phyloP scores from a whole-genome alignment of 169 alveolate genomes.

The Pseudocohnilembus persalinus region DNA sequence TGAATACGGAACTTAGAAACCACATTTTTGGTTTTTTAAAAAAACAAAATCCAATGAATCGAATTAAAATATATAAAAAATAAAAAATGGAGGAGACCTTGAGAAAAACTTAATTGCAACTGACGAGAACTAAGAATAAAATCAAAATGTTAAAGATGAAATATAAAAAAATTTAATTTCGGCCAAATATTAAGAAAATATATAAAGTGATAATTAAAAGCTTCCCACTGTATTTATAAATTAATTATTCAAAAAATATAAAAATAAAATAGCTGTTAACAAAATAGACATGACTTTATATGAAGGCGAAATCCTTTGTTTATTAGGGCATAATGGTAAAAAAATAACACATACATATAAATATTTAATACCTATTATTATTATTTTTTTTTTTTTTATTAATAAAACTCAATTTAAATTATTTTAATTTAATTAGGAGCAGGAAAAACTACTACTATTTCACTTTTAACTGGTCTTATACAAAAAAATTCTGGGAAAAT shows the following conservation, averaged over 20 bases:
- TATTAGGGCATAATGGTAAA: conserved; percentile 85
- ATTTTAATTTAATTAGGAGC: conserved; percentile 66
- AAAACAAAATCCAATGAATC: too few relatives aligned
- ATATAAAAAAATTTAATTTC: neutral
- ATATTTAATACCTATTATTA: neutral
- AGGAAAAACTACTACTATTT: conserved; percentile 87
- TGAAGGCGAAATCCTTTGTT: conserved; percentile 29
- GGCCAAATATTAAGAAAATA: conserved; percentile 5
- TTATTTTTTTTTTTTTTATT: neutral
- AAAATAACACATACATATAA: neutral
- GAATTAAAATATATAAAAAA: too few relatives aligned
- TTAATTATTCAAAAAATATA: conserved; percentile 54
- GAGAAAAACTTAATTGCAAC: too few relatives aligned
- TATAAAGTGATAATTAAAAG: neutral
- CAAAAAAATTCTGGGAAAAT: conserved; percentile 70
- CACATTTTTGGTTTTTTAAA: neutral
- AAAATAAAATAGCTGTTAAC: conserved; percentile 63
- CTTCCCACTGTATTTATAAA: neutral
- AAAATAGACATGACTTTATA: conserved; percentile 46
- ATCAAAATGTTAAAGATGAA: too few relatives aligned
- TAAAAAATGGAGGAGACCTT: too few relatives aligned
- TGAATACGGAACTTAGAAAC: conserved; percentile 9
- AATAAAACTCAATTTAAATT: neutral
- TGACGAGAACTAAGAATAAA: too few relatives aligned
- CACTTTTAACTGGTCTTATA: conserved; percentile 77